These are phyloP conservation scores for Aspergillus ostianus DNA, from an alignment of 495 filamentous ascomycete species.

Conservation along the genomic window DNA sequence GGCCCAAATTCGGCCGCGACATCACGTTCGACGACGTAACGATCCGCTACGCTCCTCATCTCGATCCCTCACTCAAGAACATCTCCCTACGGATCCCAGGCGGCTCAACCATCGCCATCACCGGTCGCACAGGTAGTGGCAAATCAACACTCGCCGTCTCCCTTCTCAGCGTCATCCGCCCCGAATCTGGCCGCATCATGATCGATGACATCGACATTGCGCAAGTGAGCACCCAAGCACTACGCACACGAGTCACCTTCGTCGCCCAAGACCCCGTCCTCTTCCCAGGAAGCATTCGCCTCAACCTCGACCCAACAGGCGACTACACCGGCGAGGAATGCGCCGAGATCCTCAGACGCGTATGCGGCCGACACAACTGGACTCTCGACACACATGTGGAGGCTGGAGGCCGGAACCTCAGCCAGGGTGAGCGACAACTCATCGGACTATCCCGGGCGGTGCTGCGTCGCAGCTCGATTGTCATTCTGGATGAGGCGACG, in stretches of 20 bases:
- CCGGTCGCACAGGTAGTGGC: conserved; percentile 63
- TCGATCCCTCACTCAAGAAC: conserved; percentile 64
- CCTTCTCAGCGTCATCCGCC: conserved; percentile 56
- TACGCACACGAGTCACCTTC: conserved; percentile 60
- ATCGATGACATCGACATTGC: conserved; percentile 61
- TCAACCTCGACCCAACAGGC: conserved; percentile 54
- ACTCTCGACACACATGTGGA: conserved; percentile 54
- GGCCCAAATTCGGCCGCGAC: conserved; percentile 67
- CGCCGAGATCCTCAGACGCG: conserved; percentile 45
- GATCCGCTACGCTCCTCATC: conserved; percentile 71
- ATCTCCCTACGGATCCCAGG: conserved; percentile 69
- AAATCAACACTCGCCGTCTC: conserved; percentile 68
- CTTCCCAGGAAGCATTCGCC: conserved; percentile 58
- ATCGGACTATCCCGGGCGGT: conserved; percentile 59
- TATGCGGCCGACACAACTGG: conserved; percentile 54
- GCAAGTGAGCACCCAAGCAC: conserved; percentile 56
- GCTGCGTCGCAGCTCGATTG: conserved; percentile 54
- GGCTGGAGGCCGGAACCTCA: conserved; percentile 57
- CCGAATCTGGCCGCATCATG: conserved; percentile 53
- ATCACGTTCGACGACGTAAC: conserved; percentile 75
- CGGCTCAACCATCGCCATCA: conserved; percentile 65
- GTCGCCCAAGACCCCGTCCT: conserved; percentile 65
- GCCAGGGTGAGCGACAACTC: conserved; percentile 61
- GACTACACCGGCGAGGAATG: conserved; percentile 52
- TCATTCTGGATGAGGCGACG: conserved; percentile 80